Conservation (phyloP, 192 early-diverging fungal genomes). For the Obelidium mucronatum region DNA sequence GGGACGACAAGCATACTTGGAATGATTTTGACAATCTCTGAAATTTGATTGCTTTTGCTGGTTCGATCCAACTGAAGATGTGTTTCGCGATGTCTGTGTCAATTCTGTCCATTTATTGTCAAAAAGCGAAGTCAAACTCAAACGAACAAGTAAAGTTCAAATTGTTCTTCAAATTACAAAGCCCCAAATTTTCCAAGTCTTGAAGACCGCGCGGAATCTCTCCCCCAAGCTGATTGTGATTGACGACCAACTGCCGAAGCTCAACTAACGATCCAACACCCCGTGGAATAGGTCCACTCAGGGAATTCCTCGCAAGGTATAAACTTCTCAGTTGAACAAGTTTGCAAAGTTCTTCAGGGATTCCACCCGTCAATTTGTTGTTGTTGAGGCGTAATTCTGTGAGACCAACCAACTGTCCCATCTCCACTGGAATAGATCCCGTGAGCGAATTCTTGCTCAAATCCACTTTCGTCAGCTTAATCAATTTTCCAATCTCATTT, state of each 20-base stretch:
- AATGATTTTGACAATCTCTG: too few relatives aligned
- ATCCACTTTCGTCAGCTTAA: not conserved
- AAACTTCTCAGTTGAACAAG: not conserved
- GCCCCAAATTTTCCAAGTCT: not conserved
- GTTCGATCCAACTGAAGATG: too few relatives aligned
- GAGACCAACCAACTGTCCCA: slow-evolving; percentile 1
- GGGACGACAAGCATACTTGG: too few relatives aligned
- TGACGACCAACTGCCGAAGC: not conserved
- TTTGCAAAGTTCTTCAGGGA: not conserved
- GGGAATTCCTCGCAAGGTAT: not conserved
- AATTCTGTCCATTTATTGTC: not conserved
- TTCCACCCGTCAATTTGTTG: not conserved
- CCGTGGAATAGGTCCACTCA: not conserved
- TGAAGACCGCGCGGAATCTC: not conserved
- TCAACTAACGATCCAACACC: not conserved
- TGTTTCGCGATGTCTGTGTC: too few relatives aligned
- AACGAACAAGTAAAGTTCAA: not conserved
- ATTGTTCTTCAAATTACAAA: not conserved
- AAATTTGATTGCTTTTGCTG: too few relatives aligned
- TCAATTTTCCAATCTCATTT: slow-evolving; percentile 6
- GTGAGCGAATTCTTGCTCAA: slow-evolving; percentile 3
- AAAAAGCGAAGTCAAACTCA: not conserved
- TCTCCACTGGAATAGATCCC: slow-evolving; percentile 5
- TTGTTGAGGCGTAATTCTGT: not conserved
- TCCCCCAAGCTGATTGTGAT: not conserved